Base-by-base conservation (phyloP, 2,329 filamentous ascomycete genomes). In the Karstenula rhodostoma region DNA sequence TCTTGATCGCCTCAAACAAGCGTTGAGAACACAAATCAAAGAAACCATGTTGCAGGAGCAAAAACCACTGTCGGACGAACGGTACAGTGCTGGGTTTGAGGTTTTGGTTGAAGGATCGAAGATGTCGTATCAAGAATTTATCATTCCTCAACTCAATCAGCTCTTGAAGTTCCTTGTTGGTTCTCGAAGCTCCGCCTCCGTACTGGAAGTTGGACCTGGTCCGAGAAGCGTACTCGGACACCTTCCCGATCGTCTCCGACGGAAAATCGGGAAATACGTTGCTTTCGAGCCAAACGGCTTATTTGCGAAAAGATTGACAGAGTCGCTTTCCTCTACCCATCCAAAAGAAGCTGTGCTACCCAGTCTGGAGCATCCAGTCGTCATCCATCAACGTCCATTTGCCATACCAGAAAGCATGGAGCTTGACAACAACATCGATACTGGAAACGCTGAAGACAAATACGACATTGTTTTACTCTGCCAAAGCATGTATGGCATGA, bases 401-500 rank as follows among this genome's bases (percentile, higher is more conserved):
- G 86, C 87, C 65, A 61, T 13, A 60, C 57, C 72, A n/a, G 58
- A 79, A 8, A 65, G 61, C 44, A 64, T 71, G 25, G 64, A n/a
- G 49, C 57, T n/a, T 13, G 63, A 19, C 17, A n/a, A 47, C 42
- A 63, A 53, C 58, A 67, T 57, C 55, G 58, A 57, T 53, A 69
- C 56, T 12, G 66, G 43, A 33, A 62, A 72, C 56, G 33, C 52
- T 0, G 65, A 75, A 33, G 70, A 79, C 23, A 81, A 77, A 60
- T 89, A 82, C 66, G 82, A 89, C 63, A 13, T 88, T 43, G 71
- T 89, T 19, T 67, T 90, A 4, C 87, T 89, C 73, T 89, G 86
- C 64, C 86, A 89, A 70, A 88, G 87, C 75, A 83, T 89, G 82
- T 88, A 89, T 64, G 85, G 85, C 60, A 84, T 89, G 82, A 78